A percentile compares a stretch with the other conserved stretches of the same genome.
Conservation (phyloP, 2,329 filamentous ascomycete species). For the Pleomassaria siparia region DNA sequence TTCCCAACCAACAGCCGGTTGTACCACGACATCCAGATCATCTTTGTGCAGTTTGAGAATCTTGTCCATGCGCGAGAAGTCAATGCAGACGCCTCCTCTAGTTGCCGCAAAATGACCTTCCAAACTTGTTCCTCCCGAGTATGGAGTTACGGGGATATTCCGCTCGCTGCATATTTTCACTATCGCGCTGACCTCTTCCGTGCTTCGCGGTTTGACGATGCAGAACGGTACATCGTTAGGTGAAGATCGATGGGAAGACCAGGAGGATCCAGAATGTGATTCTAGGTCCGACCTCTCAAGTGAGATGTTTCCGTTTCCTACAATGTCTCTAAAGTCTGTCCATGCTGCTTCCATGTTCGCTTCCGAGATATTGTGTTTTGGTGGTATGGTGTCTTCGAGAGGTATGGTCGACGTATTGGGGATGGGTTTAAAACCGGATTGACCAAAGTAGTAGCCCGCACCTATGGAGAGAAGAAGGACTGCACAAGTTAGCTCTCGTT, state of each 20-base stretch:
- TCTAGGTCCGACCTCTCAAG: conserved; percentile 57
- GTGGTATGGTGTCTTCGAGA: conserved; percentile 51
- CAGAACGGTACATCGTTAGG: conserved; percentile 54
- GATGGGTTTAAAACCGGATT: conserved; percentile 49
- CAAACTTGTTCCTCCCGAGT: conserved; percentile 83
- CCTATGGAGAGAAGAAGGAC: conserved; percentile 54
- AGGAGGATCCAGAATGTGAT: conserved; percentile 63
- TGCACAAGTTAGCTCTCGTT: conserved; percentile 27
- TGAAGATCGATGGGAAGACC: conserved; percentile 57
- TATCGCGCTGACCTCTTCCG: conserved; percentile 80
- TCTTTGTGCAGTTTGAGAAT: conserved; percentile 76
- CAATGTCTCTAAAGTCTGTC: conserved; percentile 62
- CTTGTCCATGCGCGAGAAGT: conserved; percentile 83
- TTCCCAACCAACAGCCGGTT: conserved; percentile 82
- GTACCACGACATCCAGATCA: conserved; percentile 58
- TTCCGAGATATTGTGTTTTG: conserved; percentile 57
- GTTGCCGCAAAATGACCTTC: conserved; percentile 89
- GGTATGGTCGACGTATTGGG: conserved; percentile 59
- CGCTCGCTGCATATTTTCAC: conserved; percentile 86
- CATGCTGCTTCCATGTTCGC: conserved; percentile 65
- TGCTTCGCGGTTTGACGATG: conserved; percentile 74
- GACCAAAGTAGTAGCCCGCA: conserved; percentile 59
- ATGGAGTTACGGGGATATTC: conserved; percentile 81
- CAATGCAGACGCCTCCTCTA: conserved; percentile 78
- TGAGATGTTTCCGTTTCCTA: conserved; percentile 65